phyloP scores from a whole-genome alignment of 2,329 filamentous ascomycete genomes.

The Neoarthrinium moseri region DNA sequence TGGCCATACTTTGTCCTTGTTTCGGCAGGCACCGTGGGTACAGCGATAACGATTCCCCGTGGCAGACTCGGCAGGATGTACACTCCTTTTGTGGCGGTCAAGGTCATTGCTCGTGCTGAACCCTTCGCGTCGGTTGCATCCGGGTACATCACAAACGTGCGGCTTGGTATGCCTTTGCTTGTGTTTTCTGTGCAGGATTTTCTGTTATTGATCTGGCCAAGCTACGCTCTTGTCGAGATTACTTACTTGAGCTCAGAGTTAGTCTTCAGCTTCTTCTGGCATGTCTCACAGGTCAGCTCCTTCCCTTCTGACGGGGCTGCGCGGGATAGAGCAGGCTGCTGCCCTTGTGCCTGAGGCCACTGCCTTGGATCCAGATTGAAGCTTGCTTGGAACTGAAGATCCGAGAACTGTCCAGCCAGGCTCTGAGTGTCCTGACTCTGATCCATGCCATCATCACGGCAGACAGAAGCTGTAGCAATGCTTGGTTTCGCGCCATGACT shows the following conservation, averaged over 20 bases:
- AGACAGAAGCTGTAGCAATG: constrained; percentile 39
- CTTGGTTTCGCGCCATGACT: constrained; percentile 39
- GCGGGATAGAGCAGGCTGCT: constrained; percentile 1
- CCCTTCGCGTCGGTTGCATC: constrained; percentile 61
- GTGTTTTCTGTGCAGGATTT: constrained; percentile 63
- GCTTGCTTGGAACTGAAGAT: constrained; percentile 19
- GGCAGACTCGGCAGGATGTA: constrained; percentile 55
- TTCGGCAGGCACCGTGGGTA: constrained; percentile 52
- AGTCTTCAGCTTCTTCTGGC: constrained; percentile 43
- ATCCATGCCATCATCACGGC: constrained; percentile 38
- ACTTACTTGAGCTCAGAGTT: constrained; percentile 56
- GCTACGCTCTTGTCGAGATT: background rate
- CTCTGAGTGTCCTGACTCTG: constrained; percentile 36
- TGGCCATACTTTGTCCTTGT: constrained; percentile 70
- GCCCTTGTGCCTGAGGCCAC: constrained; percentile 15
- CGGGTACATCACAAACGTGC: constrained; percentile 56
- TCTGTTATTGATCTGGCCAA: background rate
- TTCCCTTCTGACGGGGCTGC: constrained; percentile 12
- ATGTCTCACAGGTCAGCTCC: constrained; percentile 35
- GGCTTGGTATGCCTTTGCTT: constrained; percentile 67
- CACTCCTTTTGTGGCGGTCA: constrained; percentile 72
- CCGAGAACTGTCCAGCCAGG: constrained; percentile 32
- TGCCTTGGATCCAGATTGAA: constrained; percentile 11
- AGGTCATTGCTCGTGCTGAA: constrained; percentile 83
- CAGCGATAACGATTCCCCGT: constrained; percentile 59